Evolutionary conservation across 345 rosid species (phyloP).

Genomic region (Lepidium sativum): DNA sequence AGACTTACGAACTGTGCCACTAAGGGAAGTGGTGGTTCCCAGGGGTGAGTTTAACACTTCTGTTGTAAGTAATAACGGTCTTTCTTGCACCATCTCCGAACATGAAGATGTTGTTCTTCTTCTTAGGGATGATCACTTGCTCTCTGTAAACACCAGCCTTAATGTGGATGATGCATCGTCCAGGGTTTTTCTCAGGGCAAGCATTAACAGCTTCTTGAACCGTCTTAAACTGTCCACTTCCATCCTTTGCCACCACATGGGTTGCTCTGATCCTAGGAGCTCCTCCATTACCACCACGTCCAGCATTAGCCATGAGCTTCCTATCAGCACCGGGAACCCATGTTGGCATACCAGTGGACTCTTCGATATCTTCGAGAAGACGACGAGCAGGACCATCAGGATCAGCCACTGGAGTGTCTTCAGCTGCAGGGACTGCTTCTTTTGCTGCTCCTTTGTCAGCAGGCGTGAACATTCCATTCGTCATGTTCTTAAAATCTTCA

Average conservation of each 20-base stretch:
- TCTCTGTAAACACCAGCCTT: conserved; percentile 61
- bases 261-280: conserved; percentile 28
- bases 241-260: conserved; percentile 71
- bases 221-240: conserved; percentile 57
- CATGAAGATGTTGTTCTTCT: conserved; percentile 45
- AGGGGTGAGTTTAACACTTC: conserved; percentile 28
- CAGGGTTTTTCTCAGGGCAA: conserved; percentile 30
- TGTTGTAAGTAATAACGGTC: conserved; percentile 50
- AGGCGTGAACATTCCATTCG: conserved; percentile 9
- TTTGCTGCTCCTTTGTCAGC: conserved; percentile 17
- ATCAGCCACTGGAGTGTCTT: conserved; percentile 14
- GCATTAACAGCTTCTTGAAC: conserved; percentile 43
- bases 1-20: conserved; percentile 41
- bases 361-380: conserved; percentile 30
- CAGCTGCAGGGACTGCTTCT: neutral
- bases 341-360: conserved; percentile 31
- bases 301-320: conserved; percentile 38
- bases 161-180: conserved; percentile 49
- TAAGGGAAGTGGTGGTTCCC: conserved; percentile 42
- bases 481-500: conserved; percentile 18
- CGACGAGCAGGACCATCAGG: conserved; percentile 39
- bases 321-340: conserved; percentile 63
- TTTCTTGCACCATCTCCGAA: conserved; percentile 69
- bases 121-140: conserved; percentile 33
- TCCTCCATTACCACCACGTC: conserved; percentile 16